Base-by-base conservation (phyloP, 2,329 filamentous ascomycete genomes). In the Furcasterigmium furcatum region DNA sequence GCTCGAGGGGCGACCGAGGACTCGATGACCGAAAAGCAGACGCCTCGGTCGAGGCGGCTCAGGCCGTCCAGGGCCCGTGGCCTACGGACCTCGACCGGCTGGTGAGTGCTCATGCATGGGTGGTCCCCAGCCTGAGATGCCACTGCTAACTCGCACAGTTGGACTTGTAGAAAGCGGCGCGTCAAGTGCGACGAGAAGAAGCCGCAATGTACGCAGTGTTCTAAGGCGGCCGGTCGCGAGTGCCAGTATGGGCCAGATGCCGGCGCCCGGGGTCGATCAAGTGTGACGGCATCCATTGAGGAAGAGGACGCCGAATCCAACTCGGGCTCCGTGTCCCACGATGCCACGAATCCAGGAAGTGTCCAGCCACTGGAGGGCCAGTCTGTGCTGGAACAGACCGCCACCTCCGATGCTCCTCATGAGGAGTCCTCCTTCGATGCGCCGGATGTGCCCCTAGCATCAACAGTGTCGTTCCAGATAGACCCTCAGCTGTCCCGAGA, bases 91-190 rank as follows among this genome's bases (percentile, higher is more conserved):
- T 48, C 46, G 9, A 45, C 46, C 4, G 46, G 46, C 10, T 48
- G 43, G 46, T 48, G 13, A 42, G 43, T 41, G 3, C 8, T 36
- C 9, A 32, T 19, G n/a, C 32, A 12, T 14, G 7, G n/a, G 20
- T 16, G 36, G 20, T 36, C 9, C 13, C 27, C 9, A 13, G 12
- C 21, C 13, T 12, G 9, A 10, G n/a, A 18, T 18, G n/a, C n/a
- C 19, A 16, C 18, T 36, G n/a, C 18, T 18, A 18, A 18, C 27
- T 21, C 5, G 9, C 44, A 19, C n/a, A 45, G 64, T 44, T 63
- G 61, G 59, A 63, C 64, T 4, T 67, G 64, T 48, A 62, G 64
- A 14, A 51, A 56, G 24, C 55, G 63, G 22, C 62, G 61, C 47
- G 58, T 66, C 52, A 67, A 66, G 54, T 48, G 46, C 34, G 64